Percentiles rank a stretch among this genome's conserved stretches.
phyloP scores from a whole-genome alignment of 371 early-diverging fungal genomes.

The Actinomortierella wolfii region DNA sequence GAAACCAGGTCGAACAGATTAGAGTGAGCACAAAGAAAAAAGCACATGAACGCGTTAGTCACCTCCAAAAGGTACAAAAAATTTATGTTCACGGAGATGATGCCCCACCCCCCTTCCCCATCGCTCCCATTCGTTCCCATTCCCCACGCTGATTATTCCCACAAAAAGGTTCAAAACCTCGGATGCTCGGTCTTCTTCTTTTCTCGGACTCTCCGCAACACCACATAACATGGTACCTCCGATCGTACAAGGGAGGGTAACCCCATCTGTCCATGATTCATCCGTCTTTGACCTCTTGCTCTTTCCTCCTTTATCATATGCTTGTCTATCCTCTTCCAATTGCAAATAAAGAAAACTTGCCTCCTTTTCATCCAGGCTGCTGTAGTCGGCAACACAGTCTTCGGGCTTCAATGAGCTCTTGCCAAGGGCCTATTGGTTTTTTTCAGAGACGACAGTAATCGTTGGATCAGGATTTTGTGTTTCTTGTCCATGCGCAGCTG shows the following conservation, averaged over 20 bases:
- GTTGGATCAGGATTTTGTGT: no score
- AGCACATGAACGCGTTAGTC: no score
- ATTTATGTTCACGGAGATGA: no score
- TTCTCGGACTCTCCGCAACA: no score
- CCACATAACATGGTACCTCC: background rate
- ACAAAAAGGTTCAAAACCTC: no score
- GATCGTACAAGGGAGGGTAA: background rate
- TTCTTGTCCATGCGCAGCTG: background rate
- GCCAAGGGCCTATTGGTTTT: conserved; percentile 74
- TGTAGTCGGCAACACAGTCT: conserved; percentile 75
- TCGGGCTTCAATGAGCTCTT: conserved; percentile 75
- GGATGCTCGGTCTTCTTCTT: no score
- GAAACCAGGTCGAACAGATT: no score
- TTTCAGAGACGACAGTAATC: background rate
- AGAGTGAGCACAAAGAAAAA: background rate
- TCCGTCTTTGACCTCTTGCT: background rate
- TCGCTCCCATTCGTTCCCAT: no score
- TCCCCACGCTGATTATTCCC: no score
- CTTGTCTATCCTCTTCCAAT: no score
- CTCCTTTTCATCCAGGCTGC: conserved; percentile 69
- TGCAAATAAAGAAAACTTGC: conserved; percentile 47
- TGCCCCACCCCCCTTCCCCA: no score
- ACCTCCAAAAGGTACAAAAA: no score
- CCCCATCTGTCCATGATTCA: background rate
- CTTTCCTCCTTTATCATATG: background rate